Conservation (phyloP, 164 flowering plant species). For the Nymphaea thermarum region DNA sequence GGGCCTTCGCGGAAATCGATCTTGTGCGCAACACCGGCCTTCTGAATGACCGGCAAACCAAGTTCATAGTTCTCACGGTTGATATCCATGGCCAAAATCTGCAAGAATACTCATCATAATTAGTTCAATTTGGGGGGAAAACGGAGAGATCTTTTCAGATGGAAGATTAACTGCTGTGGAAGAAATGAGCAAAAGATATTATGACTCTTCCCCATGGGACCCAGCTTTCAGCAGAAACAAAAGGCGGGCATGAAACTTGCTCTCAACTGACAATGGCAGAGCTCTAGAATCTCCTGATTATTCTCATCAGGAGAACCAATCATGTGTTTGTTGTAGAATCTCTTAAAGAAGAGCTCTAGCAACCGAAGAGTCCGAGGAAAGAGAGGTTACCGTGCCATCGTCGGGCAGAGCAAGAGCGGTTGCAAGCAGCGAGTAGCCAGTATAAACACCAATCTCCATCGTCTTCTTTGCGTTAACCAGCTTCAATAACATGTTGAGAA, state of each 20-base stretch:
- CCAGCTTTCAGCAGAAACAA: too few relatives aligned
- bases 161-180: too few relatives aligned
- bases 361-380: too few relatives aligned
- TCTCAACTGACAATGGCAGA: too few relatives aligned
- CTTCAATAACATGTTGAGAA: slow-evolving; percentile 50
- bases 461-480: slow-evolving; percentile 61
- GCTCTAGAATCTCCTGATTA: too few relatives aligned
- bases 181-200: too few relatives aligned
- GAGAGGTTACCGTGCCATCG: slow-evolving; percentile 37
- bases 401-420: slow-evolving; percentile 64
- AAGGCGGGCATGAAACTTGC: too few relatives aligned
- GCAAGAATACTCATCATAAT: background rate
- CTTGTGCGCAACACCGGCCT: slow-evolving; percentile 95
- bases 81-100: slow-evolving; percentile 95
- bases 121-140: background rate
- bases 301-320: too few relatives aligned
- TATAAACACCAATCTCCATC: slow-evolving; percentile 62
- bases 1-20: slow-evolving; percentile 95
- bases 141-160: too few relatives aligned
- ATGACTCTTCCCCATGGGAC: too few relatives aligned
- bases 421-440: slow-evolving; percentile 60
- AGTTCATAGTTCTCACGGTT: slow-evolving; percentile 82
- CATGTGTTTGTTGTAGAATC: too few relatives aligned
- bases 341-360: background rate
- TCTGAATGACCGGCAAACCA: slow-evolving; percentile 74